Conservation (phyloP, 2,329 filamentous ascomycete species). For the Xylariaceae sp. region DNA sequence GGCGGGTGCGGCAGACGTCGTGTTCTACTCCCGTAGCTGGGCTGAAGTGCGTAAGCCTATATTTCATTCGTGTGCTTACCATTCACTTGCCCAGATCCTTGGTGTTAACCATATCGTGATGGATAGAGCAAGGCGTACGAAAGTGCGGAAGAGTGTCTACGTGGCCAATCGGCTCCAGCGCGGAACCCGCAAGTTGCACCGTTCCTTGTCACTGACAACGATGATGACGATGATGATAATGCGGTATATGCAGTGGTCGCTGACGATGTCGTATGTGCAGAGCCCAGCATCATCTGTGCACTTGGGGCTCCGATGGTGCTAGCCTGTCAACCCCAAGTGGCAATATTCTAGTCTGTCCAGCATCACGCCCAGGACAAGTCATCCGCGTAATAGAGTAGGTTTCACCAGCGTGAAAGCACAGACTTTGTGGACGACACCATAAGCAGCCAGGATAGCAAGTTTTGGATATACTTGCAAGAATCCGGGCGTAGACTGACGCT, state of each 20-base stretch:
- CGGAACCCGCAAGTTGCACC: conserved; percentile 32
- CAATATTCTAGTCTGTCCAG: conserved; percentile 30
- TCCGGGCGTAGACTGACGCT: conserved; percentile 8
- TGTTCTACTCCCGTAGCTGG: conserved; percentile 72
- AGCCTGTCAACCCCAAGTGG: too few species aligned
- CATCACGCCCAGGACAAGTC: conserved; percentile 35
- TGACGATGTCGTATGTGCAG: conserved; percentile 29
- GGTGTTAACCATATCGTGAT: conserved; percentile 12
- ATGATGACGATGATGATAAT: conserved; percentile 16
- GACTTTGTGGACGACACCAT: conserved; percentile 3
- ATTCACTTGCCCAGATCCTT: background rate
- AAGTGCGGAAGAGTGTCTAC: conserved; percentile 27
- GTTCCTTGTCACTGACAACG: conserved; percentile 4
- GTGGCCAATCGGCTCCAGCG: conserved; percentile 30
- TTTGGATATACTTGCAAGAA: background rate
- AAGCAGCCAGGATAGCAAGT: background rate
- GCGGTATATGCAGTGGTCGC: conserved; percentile 21
- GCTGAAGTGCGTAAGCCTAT: conserved; percentile 52
- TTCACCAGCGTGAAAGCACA: conserved; percentile 3
- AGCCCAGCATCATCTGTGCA: conserved; percentile 36
- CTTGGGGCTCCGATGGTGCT: conserved; percentile 45
- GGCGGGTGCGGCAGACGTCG: conserved; percentile 60
- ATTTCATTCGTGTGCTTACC: background rate
- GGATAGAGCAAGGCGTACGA: conserved; percentile 28
- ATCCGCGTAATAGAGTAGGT: conserved; percentile 59